Evolutionary conservation across 306 rosid species (phyloP).

Genomic region (Citrullus mucosospermus): DNA sequence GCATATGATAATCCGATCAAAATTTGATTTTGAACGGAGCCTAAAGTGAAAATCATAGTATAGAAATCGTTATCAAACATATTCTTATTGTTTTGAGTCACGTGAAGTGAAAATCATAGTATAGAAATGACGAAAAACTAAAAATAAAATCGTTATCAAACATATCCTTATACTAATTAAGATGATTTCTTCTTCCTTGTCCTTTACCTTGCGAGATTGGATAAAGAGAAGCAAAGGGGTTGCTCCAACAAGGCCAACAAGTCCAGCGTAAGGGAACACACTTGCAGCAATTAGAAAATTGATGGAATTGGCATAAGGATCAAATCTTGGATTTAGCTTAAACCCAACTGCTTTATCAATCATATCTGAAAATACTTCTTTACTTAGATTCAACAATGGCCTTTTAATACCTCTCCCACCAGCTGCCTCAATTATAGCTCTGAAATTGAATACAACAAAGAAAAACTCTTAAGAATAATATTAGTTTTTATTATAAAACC

Average conservation of each 20-base stretch:
- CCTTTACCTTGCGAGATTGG: not conserved
- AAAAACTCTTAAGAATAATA: too few species aligned
- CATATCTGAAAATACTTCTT: constrained; percentile 2
- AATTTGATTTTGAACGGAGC: too few species aligned
- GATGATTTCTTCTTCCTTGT: too few species aligned
- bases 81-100: too few species aligned
- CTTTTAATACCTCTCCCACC: constrained; percentile 19
- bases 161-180: too few species aligned
- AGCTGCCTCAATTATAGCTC: not conserved
- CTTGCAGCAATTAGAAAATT: constrained; percentile 20
- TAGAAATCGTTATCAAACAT: too few species aligned
- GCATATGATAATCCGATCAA: too few species aligned
- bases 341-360: constrained; percentile 8
- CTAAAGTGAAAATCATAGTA: too few species aligned
- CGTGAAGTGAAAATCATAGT: too few species aligned
- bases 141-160: too few species aligned
- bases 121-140: too few species aligned
- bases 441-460: not conserved
- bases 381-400: constrained; percentile 19
- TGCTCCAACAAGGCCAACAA: constrained; percentile 21
- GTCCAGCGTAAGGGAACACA: constrained; percentile 18
- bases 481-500: too few species aligned
- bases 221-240: not conserved
- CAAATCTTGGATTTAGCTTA: constrained; percentile 10
- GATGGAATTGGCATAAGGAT: constrained; percentile 11